Percentiles rank a stretch among this genome's conserved stretches.
Evolutionary conservation across 306 rosid genomes (phyloP).

Genomic region (Astragalus glycyphyllos): DNA sequence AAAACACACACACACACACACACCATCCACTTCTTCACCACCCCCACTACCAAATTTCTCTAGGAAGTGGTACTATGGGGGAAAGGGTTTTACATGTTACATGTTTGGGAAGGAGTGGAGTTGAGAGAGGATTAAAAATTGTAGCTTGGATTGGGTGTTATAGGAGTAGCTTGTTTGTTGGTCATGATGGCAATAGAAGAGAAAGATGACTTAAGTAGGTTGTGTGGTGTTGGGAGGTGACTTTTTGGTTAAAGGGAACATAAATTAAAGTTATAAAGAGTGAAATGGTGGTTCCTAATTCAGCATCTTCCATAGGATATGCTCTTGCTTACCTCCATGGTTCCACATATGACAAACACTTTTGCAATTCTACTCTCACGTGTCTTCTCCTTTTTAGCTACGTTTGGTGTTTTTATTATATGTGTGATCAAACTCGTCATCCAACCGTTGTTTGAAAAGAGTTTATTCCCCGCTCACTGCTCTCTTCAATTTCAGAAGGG

Average conservation of each 20-base stretch:
- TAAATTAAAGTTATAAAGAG: slow-evolving; percentile 49
- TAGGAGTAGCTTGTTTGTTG: slow-evolving; percentile 51
- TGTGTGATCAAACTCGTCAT: slow-evolving; percentile 31
- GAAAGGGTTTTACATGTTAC: slow-evolving; percentile 47
- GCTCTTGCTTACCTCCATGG: slow-evolving; percentile 57
- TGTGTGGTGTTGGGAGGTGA: slow-evolving; percentile 51
- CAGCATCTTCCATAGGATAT: slow-evolving; percentile 93
- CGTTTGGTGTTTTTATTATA: slow-evolving; percentile 15
- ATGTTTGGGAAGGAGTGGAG: slow-evolving; percentile 48
- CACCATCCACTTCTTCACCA: slow-evolving; percentile 44
- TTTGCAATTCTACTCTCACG: slow-evolving; percentile 39
- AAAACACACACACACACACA: slow-evolving; percentile 28
- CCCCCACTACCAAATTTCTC: slow-evolving; percentile 38
- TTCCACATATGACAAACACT: slow-evolving; percentile 55
- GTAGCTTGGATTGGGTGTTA: slow-evolving; percentile 59
- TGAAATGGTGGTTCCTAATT: slow-evolving; percentile 56
- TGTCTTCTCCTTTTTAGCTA: slow-evolving; percentile 38
- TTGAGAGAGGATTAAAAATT: slow-evolving; percentile 62
- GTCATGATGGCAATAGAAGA: slow-evolving; percentile 66
- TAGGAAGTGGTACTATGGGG: slow-evolving; percentile 38
- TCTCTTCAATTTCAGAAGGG: slow-evolving; percentile 32
- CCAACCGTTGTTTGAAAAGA: slow-evolving; percentile 35
- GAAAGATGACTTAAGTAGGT: slow-evolving; percentile 68
- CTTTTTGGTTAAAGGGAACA: slow-evolving; percentile 48
- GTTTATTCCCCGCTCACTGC: slow-evolving; percentile 2